Evolutionary conservation across 2,329 filamentous ascomycete species (phyloP).

Genomic region (Aspergillus transmontanensis): DNA sequence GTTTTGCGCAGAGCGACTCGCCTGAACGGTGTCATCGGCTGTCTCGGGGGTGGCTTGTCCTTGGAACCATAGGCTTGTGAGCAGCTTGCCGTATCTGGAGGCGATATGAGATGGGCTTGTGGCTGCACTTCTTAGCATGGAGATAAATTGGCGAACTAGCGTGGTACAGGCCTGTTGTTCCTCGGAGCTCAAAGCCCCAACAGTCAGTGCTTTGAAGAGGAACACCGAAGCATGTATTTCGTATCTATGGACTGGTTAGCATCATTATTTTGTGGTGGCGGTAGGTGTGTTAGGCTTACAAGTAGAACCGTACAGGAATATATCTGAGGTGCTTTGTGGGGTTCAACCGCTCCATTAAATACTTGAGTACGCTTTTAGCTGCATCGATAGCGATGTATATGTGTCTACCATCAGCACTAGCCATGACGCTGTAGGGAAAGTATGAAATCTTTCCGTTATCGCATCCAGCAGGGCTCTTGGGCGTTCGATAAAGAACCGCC

Average conservation of each 20-base stretch:
- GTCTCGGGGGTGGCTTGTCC: neutral
- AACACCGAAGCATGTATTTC: conserved; percentile 17
- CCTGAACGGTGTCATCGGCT: too few species aligned
- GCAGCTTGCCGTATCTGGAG: conserved; percentile 7
- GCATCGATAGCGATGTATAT: conserved; percentile 20
- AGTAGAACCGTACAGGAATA: conserved; percentile 15
- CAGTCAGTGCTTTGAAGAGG: conserved; percentile 14
- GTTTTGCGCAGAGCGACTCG: neutral
- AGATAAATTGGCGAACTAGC: conserved; percentile 12
- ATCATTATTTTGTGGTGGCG: neutral
- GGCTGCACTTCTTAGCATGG: conserved; percentile 9
- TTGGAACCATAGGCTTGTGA: conserved; percentile 14
- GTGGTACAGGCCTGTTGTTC: conserved; percentile 4
- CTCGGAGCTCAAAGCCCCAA: conserved; percentile 7
- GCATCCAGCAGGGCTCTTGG: neutral
- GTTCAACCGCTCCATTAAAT: conserved; percentile 7
- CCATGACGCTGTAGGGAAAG: conserved; percentile 22
- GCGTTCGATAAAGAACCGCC: conserved; percentile 12
- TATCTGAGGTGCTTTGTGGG: conserved; percentile 9
- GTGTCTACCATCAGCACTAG: conserved; percentile 19
- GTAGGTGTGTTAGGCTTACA: neutral
- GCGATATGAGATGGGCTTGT: conserved; percentile 14
- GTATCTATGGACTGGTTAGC: conserved; percentile 7
- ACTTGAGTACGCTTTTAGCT: conserved; percentile 15
- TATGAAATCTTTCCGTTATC: neutral